Evolutionary conservation across 1,139 yeast species (phyloP).

Genomic region (Kodamaea suecica): DNA sequence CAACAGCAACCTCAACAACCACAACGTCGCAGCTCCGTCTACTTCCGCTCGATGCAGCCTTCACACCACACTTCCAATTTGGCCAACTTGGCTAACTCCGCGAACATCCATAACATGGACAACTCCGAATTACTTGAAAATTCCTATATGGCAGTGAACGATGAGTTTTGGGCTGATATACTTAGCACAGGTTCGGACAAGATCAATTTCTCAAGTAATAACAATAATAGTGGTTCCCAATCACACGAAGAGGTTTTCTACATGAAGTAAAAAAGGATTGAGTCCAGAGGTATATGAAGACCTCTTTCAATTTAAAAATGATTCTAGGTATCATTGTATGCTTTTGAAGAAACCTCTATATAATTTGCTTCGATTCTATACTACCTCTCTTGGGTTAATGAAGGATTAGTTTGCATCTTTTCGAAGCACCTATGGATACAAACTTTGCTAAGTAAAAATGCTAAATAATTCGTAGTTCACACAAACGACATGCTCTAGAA

Average conservation of each 20-base stretch:
- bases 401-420: no score
- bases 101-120: slow-evolving; percentile 8
- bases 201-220: slow-evolving; percentile 33
- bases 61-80: not conserved
- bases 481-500: no score
- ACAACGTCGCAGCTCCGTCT: not conserved
- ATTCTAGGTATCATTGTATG: no score
- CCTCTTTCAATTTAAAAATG: no score
- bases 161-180: slow-evolving; percentile 46
- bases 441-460: no score
- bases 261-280: no score
- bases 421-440: no score
- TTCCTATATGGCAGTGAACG: slow-evolving; percentile 34
- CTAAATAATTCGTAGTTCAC: no score
- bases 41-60: not conserved
- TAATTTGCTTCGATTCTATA: not conserved
- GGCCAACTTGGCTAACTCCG: not conserved
- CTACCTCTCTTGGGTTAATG: no score
- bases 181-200: slow-evolving; percentile 35
- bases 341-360: no score
- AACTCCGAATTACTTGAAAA: slow-evolving; percentile 26
- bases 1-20: slow-evolving; percentile 1
- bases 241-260: slow-evolving; percentile 31
- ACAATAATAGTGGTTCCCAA: slow-evolving; percentile 11
- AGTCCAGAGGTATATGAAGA: no score